Evolutionary conservation across 1,139 yeast genomes (phyloP).

Genomic region (Blastobotrys buckinghamii): DNA sequence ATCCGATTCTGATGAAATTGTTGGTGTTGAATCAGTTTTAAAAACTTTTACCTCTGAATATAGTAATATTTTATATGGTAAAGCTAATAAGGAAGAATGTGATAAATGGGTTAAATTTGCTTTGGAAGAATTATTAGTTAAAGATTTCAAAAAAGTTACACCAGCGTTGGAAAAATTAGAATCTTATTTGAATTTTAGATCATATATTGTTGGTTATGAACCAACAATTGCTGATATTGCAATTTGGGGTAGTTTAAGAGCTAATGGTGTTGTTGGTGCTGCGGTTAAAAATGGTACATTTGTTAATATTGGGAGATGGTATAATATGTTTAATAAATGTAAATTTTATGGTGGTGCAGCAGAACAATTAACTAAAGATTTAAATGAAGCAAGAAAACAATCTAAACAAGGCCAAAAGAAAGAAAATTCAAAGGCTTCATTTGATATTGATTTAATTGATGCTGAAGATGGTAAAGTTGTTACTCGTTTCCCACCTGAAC

Average conservation of each 20-base stretch:
- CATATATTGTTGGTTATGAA: slow-evolving; percentile 64
- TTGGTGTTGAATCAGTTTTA: slow-evolving; percentile 43
- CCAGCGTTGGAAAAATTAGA: slow-evolving; percentile 76
- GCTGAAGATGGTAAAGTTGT: slow-evolving; percentile 93
- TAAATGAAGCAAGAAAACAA: slow-evolving; percentile 68
- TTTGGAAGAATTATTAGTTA: slow-evolving; percentile 60
- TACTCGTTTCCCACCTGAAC: slow-evolving; percentile 93
- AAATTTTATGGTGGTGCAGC: slow-evolving; percentile 64
- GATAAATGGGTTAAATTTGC: slow-evolving; percentile 65
- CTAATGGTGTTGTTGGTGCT: slow-evolving; percentile 89
- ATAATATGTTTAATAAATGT: slow-evolving; percentile 64
- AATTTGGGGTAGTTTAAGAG: slow-evolving; percentile 89
- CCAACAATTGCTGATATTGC: slow-evolving; percentile 76
- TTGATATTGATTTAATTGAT: slow-evolving; percentile 84
- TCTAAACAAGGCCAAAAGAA: slow-evolving; percentile 49
- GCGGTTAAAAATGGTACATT: slow-evolving; percentile 78
- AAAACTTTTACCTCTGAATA: slow-evolving; percentile 43
- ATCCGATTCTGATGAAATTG: slow-evolving; percentile 38
- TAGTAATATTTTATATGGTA: slow-evolving; percentile 31
- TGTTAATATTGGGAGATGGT: slow-evolving; percentile 91
- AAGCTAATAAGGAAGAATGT: slow-evolving; percentile 24
- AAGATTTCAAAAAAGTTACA: slow-evolving; percentile 83
- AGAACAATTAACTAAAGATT: slow-evolving; percentile 59
- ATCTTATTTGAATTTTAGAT: slow-evolving; percentile 75
- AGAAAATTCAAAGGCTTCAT: slow-evolving; percentile 65